phyloP scores from a whole-genome alignment of 2,329 filamentous ascomycete species.

The Amphichorda felina region DNA sequence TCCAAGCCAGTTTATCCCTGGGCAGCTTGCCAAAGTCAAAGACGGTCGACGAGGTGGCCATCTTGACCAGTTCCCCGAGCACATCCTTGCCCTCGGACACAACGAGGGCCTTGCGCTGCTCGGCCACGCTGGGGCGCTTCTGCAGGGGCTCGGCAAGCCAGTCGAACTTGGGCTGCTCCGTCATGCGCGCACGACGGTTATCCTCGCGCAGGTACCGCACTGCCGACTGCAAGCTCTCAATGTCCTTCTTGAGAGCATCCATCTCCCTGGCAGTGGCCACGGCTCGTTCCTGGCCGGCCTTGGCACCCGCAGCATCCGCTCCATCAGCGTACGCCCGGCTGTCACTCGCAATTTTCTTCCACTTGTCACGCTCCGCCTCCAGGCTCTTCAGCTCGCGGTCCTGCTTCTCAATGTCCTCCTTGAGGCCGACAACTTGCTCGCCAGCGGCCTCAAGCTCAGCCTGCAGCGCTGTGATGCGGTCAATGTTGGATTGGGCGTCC shows the following conservation, averaged over 20 bases:
- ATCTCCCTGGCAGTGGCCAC: slow-evolving; percentile 63
- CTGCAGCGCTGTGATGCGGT: slow-evolving; percentile 55
- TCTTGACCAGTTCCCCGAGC: slow-evolving; percentile 50
- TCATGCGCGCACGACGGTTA: slow-evolving; percentile 47
- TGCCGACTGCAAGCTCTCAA: slow-evolving; percentile 50
- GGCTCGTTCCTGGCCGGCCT: slow-evolving; percentile 52
- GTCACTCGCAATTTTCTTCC: slow-evolving; percentile 59
- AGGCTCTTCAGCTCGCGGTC: slow-evolving; percentile 53
- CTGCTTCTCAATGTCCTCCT: slow-evolving; percentile 54
- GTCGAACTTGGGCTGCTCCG: slow-evolving; percentile 41
- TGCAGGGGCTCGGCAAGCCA: slow-evolving; percentile 52
- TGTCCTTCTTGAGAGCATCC: slow-evolving; percentile 58
- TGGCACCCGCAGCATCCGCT: slow-evolving; percentile 36
- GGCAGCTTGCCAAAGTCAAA: slow-evolving; percentile 48
- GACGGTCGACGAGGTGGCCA: slow-evolving; percentile 42
- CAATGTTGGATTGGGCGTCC: slow-evolving; percentile 68
- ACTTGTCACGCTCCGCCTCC: slow-evolving; percentile 56
- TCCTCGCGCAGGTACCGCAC: slow-evolving; percentile 59
- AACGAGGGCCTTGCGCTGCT: slow-evolving; percentile 39
- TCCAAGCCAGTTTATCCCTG: slow-evolving; percentile 52
- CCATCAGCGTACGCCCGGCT: slow-evolving; percentile 41
- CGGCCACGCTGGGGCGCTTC: slow-evolving; percentile 27
- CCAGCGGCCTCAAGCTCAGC: slow-evolving; percentile 41
- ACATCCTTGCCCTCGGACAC: slow-evolving; percentile 51
- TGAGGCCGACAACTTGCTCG: slow-evolving; percentile 37